Base-by-base conservation (phyloP, 2,329 filamentous ascomycete genomes). In the Aspergillus sp. region DNA sequence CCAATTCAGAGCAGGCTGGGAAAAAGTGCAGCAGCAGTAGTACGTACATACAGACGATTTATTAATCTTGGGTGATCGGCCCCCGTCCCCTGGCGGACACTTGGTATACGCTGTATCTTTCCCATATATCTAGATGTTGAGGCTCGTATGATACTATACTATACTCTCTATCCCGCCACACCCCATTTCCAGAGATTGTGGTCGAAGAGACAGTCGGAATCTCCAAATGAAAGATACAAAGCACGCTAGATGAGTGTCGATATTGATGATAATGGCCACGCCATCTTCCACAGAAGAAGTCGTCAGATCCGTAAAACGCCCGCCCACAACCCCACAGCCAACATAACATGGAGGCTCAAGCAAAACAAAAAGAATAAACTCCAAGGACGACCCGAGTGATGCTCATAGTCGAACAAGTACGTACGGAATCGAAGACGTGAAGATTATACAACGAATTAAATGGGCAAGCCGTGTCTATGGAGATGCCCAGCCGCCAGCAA, bases 401-500 rank as follows among this genome's bases (percentile, higher is more conserved):
- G 69, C 70, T 72, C 69, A 71, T 66, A 67, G 69, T 71, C 68
- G 66, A 74, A 73, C 65, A 68, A 67, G 67, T 66, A 69, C 66
- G 68, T 70, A 71, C 67, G 69, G 65, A 70, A 68, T 72, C 64
- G 66, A 65, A 63, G 59, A 64, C 64, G 60, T 57, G 62, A 68
- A 69, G 67, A 71, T 72, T 68, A 69, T 73, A 71, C 67, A 74
- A 69, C 66, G 68, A 67, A 68, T 59, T 67, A 67, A 59, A 68
- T 62, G 58, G 51, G 59, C 57, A 38, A 60, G 57, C 57, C 61
- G 31, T 57, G 56, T 68, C 67, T 79, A 85, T 67, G 85, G 85
- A 57, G 84, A 85, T 61, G 91, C 88, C 92, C 93, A 99, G 62
- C 95, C 95, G 69, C 95, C 95, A 52, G 93, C 94, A 70, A 97